Base-by-base conservation (phyloP, 805 yeast species). In the Brettanomyces anomalus region DNA sequence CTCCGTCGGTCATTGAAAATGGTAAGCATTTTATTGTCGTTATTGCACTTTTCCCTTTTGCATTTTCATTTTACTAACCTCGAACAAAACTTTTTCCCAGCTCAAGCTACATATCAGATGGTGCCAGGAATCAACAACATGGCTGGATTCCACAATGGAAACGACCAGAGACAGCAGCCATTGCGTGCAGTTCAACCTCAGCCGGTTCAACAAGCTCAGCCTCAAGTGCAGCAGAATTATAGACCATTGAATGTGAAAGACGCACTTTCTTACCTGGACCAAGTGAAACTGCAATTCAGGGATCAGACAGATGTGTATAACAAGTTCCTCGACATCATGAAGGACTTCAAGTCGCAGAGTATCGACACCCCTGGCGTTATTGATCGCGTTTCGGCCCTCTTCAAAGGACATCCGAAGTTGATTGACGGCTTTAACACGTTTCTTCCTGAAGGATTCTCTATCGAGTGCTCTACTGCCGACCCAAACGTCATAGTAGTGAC, bases 331-430 rank as follows among this genome's bases (percentile, higher is more conserved):
- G 99, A 93, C 60, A 90, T 93, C 50, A 93, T 93, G 99, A 94
- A 94, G 68, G 99, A 94, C 60, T 94, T 93, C 69, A 94, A 94
- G 68, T 82, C 94, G 42, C 97, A 90, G 67, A 78, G 79, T 47
- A 89, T 93, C 54, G 97, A 93, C 61, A 93, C 99, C 0, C 98
- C 97, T 0, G 99, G 97, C 31, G 99, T 93, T 24, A 93, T 93
- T 58, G 96, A 90, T 61, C 72, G 98, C 45, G 98, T 93, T 1
- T 86, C 96, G 0, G 75, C 84, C 2, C 67, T 93, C 43, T 93
- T 93, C 62, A 77, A 89, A 49, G 97, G 97, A 13, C 96, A 88
- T 62, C 96, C 96, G 2, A 78, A 82, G 48, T 71, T 93, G 56
- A 90, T 93, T 49, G 97, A 93, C 64, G 98, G 99, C 0, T 94